phyloP scores from a whole-genome alignment of 192 early-diverging fungal genomes.

The Entophlyctis luteolus region DNA sequence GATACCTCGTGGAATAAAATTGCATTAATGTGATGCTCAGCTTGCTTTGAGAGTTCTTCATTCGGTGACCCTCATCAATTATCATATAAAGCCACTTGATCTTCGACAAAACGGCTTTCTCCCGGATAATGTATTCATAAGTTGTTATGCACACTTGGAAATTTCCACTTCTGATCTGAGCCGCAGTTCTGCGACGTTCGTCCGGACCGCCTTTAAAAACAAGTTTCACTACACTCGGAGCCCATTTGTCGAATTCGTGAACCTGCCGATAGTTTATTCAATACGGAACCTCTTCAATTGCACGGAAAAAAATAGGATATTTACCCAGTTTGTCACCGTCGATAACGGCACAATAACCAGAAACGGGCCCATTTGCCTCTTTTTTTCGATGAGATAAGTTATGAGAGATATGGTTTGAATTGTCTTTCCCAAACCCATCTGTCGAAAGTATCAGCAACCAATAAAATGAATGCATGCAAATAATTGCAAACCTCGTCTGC shows the following conservation, averaged over 20 bases:
- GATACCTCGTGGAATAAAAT: constrained; percentile 84
- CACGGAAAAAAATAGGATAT: constrained; percentile 7
- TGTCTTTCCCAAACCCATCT: constrained; percentile 71
- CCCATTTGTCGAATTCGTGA: constrained; percentile 95
- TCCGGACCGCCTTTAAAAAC: constrained; percentile 88
- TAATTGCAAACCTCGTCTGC: constrained; percentile 58
- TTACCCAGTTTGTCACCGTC: constrained; percentile 93
- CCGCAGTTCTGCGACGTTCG: constrained; percentile 66
- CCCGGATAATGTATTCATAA: constrained; percentile 95
- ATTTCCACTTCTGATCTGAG: constrained; percentile 67
- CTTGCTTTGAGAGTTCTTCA: constrained; percentile 93
- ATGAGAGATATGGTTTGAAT: constrained; percentile 96
- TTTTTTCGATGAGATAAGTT: constrained; percentile 91
- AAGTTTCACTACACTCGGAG: constrained; percentile 80
- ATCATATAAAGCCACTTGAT: constrained; percentile 98
- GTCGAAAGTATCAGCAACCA: background rate
- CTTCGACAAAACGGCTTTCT: constrained; percentile 78
- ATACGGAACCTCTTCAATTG: background rate
- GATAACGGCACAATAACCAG: constrained; percentile 94
- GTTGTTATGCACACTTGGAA: constrained; percentile 97
- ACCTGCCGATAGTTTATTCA: background rate
- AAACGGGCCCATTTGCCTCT: constrained; percentile 92
- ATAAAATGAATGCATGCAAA: background rate
- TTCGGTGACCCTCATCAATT: constrained; percentile 98
- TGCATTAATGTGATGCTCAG: constrained; percentile 81